Base-by-base conservation (phyloP, 2,329 filamentous ascomycete species). In the Fusarium beomiforme region DNA sequence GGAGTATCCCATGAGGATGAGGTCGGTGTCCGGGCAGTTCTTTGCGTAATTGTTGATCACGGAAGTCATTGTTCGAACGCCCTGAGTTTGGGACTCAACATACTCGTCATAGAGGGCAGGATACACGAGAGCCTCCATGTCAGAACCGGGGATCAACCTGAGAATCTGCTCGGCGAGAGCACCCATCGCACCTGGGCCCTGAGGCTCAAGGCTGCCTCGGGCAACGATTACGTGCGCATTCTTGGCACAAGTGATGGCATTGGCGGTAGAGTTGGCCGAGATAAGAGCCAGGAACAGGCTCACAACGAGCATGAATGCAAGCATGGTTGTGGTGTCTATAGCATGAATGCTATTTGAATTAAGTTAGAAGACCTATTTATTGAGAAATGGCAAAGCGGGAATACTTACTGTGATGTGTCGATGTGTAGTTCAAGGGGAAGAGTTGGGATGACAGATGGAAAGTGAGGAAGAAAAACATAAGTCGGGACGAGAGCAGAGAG, bases 1-100 rank as follows among this genome's bases (percentile, higher is more conserved):
- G 0, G 69, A 72, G 44, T 62, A 76, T 0, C 75, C 75, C 54
- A 76, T 64, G 5, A 76, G 46, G 7, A 76, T 53, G 0, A 76
- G 16, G 17, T 73, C 59, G 1, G 75, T 72, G 0, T 54, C 9
- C 0, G 75, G 75, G 7, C 75, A 76, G 10, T 53, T 53, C 26
- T 63, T 46, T 1, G 50, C 66, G 6, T 69, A 76, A 23, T 59
- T 41, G 14, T 42, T 36, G 11, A 76, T 43, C 1, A 75, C 24
- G 0, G 55, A 36, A 4, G n/a, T 65, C 59, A 76, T 50, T 9
- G 47, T 58, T 0, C 51, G 36, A 0, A 76, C 71, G 0, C 75
- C 75, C 4, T 50, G 19, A 0, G 75, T 71, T 49, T 76, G 71
- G 0, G 75, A 76, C 9, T 63, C 39, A 2, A 73, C 33, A 5